A percentile compares a stretch with the other conserved stretches of the same genome.
These are phyloP conservation scores for Lactarius akahatsu DNA, from an alignment of 768 basidiomycete species.

Conservation along the genomic window DNA sequence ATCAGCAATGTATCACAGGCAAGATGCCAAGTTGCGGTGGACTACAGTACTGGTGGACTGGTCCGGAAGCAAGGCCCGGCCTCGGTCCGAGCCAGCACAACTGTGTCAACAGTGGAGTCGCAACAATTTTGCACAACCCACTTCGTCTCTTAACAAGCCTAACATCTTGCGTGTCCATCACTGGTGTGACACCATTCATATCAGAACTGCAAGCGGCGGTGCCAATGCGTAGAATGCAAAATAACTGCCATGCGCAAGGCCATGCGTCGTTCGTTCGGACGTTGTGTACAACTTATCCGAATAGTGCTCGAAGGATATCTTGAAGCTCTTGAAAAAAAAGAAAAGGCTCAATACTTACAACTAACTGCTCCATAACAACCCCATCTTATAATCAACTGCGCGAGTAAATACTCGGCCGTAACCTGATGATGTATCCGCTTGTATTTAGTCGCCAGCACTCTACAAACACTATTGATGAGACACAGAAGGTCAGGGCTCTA, in stretches of 20 bases:
- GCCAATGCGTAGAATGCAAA: neutral
- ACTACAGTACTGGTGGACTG: too few relatives aligned
- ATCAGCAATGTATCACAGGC: neutral
- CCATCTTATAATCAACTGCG: neutral
- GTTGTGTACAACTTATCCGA: neutral
- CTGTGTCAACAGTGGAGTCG: too few relatives aligned
- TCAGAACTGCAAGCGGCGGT: neutral
- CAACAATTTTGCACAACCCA: too few relatives aligned
- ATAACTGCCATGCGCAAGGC: neutral
- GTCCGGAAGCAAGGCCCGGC: neutral
- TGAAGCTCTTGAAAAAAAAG: neutral
- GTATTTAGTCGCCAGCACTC: constrained; percentile 10
- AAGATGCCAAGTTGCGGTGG: neutral
- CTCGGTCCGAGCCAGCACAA: neutral
- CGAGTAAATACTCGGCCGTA: neutral
- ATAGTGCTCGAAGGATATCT: neutral
- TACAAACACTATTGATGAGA: constrained; percentile 9
- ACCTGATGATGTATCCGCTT: neutral
- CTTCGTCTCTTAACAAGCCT: neutral
- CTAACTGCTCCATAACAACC: neutral
- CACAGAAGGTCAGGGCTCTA: constrained; percentile 60
- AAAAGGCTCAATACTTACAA: neutral
- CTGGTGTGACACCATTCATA: neutral
- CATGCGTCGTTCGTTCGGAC: neutral
- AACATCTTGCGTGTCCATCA: neutral